Evolutionary conservation across 805 yeast species (phyloP), one percentile per base, ranked within the genome.

Genomic region (Grigorovia humatica): DNA sequence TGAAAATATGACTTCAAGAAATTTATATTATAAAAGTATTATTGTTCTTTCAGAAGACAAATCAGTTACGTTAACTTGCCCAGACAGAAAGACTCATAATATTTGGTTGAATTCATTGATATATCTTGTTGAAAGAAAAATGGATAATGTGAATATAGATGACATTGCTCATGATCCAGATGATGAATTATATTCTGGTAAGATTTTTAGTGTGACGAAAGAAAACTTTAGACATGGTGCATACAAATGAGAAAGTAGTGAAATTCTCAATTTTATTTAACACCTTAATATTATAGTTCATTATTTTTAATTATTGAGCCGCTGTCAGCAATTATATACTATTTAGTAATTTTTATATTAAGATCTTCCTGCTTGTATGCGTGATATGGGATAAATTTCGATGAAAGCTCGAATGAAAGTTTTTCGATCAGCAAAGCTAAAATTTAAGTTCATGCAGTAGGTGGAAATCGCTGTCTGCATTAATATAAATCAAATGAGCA

Each of bases 71-170:
- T 72, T 91, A 50, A 91, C 98, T 0, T 90, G 97, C 69, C 82
- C 93, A 7, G 86, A 88, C 1, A 77, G 93, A 62, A 83, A 82
- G 57, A 80, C 96, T 45, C 98, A 91, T 66, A 87, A 87, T 62
- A 81, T 88, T 43, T 91, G 99, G 99, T 83, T 76, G 66, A 84
- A 87, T 60, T 86, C 96, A 0, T 72, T 91, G 55, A 76, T 85
- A 50, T 90, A 85, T 63, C 69, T 90, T 69, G 70, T 88, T 42
- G 83, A 81, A 62, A 72, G 86, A 62, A 81, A 76, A 54, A 69
- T 80, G 60, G 83, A 78, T 48, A 87, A 82, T 38, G 68, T 81
- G 49, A 69, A 74, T 13, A 68, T 77, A 45, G 80, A 73, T 51
- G 76, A 72, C 48, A 51, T 73, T 44, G 70, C 68, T 18, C 78